These are phyloP conservation scores for Rhododendron molle DNA, from an alignment of 148 eudicot species.

Conservation along the genomic window DNA sequence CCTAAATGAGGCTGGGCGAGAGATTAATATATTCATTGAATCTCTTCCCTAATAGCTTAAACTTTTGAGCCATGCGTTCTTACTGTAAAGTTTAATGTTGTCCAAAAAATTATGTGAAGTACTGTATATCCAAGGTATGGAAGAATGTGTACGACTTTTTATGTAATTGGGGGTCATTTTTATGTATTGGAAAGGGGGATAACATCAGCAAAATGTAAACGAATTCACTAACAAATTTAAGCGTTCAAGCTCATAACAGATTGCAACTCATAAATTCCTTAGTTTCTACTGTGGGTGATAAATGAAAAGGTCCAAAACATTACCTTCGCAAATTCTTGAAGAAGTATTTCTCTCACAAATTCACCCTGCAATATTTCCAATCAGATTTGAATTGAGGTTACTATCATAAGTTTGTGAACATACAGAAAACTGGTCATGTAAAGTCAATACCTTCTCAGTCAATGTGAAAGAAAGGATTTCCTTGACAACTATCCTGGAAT, in stretches of 20 bases:
- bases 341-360: constrained; percentile 75
- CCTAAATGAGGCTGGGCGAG: neutral
- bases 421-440: neutral
- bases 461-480: constrained; percentile 72
- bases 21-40: neutral
- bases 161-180: neutral
- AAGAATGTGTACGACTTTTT: neutral
- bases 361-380: constrained; percentile 54
- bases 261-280: neutral
- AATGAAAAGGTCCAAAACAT: constrained; percentile 6
- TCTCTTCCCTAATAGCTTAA: neutral
- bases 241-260: neutral
- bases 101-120: neutral
- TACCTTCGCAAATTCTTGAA: constrained; percentile 89
- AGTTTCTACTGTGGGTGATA: neutral
- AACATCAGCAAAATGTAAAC: neutral
- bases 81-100: neutral
- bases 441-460: constrained; percentile 56
- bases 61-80: neutral
- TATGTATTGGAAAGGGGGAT: neutral
- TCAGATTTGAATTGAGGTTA: neutral
- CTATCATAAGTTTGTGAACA: neutral
- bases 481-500: constrained; percentile 45
- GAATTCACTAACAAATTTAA: neutral
- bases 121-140: neutral